phyloP scores from a whole-genome alignment of 2,329 filamentous ascomycete genomes.

The Gaeumannomyces sp. region DNA sequence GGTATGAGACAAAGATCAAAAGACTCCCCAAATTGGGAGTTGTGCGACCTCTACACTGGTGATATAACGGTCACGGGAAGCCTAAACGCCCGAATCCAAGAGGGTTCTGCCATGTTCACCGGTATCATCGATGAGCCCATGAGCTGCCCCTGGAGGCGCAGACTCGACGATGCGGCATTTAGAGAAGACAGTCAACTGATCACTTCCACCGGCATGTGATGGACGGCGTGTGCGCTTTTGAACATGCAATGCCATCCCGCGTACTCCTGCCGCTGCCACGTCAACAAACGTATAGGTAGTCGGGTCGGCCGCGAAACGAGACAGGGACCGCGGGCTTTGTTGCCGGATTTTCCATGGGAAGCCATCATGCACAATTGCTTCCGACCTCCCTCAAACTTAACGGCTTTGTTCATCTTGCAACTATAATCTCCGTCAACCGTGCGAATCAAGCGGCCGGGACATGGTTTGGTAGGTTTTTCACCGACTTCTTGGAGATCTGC shows the following conservation, averaged over 20 bases:
- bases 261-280: neutral
- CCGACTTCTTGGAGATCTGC: slow-evolving; percentile 6
- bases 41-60: neutral
- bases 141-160: too few species aligned
- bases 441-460: slow-evolving; percentile 3
- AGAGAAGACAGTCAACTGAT: neutral
- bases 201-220: neutral
- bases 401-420: slow-evolving; percentile 19
- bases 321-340: neutral
- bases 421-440: slow-evolving; percentile 5
- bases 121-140: too few species aligned
- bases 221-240: neutral
- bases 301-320: neutral
- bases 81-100: too few species aligned
- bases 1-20: neutral
- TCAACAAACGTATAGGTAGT: neutral
- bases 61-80: neutral
- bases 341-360: slow-evolving; percentile 17
- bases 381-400: slow-evolving; percentile 22
- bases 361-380: slow-evolving; percentile 16
- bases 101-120: too few species aligned
- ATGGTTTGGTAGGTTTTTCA: slow-evolving; percentile 1
- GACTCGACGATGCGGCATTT: too few species aligned
- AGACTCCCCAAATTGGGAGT: neutral
- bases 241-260: neutral